Evolutionary conservation across 106 monocot genomes (phyloP), one percentile per base, ranked within the genome.

Genomic region (Xerophyta viscosa): DNA sequence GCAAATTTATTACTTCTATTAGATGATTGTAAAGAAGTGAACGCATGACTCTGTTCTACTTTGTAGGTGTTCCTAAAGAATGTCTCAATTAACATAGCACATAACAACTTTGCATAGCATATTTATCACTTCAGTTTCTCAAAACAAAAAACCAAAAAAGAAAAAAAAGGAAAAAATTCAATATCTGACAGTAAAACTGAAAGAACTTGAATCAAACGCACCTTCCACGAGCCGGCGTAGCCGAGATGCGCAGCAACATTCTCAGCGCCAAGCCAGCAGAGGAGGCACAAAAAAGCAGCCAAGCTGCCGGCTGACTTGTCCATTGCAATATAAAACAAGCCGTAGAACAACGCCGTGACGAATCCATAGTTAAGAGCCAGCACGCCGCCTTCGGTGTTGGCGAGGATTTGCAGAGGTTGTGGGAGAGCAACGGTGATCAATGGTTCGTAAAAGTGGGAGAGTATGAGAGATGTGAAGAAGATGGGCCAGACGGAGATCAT

Each of bases 401-500:
- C n/a, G n/a, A n/a, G n/a, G n/a, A n/a, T n/a, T n/a, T n/a, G 46
- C 58, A 90, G 14, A 8, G n/a, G 15, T 46, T 22, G 61, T 20
- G 4, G 19, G 4, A 55, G 12, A 21, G 67, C 24, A 20, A 79
- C 50, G 48, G 11, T 55, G 48, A 87, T 12, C 7, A 79, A 27
- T 13, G 81, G 57, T 6, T 78, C 70, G 27, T 76, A 82, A 63
- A 79, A 90, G 65, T 90, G 69, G 70, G 85, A 67, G 54, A 86
- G 73, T 33, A 98, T 19, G 48, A 86, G 79, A 8, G 69, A 43
- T 23, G 79, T 77, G 72, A 62, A 90, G 69, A 99, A 72, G 77
- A 90, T 80, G 20, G 90, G 98, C 98, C 98, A 99, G 25, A 90
- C 90, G 64, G 86, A 90, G 70, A 99, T 3, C 37, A 33, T 77